Conservation (phyloP, 345 rosid genomes). For the Adansonia digitata region DNA sequence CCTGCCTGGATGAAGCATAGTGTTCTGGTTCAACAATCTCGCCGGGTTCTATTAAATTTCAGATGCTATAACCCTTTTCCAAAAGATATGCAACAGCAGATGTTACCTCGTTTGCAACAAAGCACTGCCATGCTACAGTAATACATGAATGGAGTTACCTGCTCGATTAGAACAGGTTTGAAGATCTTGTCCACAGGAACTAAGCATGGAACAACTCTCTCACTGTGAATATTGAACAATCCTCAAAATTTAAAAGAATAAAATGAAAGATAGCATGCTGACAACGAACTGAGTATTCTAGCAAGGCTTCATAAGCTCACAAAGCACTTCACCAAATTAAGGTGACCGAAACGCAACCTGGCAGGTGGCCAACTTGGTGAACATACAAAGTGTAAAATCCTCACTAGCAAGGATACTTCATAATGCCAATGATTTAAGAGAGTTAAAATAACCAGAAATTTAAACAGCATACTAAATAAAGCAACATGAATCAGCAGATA, state of each 20-base stretch:
- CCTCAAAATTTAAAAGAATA: neutral
- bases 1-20: neutral
- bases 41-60: neutral
- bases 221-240: neutral
- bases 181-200: neutral
- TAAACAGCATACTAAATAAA: neutral
- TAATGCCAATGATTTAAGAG: neutral
- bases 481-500: neutral
- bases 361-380: neutral
- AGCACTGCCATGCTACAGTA: neutral
- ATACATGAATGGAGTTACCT: neutral
- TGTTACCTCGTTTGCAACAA: neutral
- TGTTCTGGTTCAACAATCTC: neutral
- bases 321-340: neutral
- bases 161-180: neutral
- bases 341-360: neutral
- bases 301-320: neutral
- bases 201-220: neutral
- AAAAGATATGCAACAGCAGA: neutral
- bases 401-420: neutral
- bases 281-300: neutral
- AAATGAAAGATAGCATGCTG: neutral
- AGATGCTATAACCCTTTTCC: neutral
- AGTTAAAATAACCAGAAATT: neutral
- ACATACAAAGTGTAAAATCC: neutral